Evolutionary conservation across 495 filamentous ascomycete genomes (phyloP).

Genomic region (Cercophora newfieldiana): DNA sequence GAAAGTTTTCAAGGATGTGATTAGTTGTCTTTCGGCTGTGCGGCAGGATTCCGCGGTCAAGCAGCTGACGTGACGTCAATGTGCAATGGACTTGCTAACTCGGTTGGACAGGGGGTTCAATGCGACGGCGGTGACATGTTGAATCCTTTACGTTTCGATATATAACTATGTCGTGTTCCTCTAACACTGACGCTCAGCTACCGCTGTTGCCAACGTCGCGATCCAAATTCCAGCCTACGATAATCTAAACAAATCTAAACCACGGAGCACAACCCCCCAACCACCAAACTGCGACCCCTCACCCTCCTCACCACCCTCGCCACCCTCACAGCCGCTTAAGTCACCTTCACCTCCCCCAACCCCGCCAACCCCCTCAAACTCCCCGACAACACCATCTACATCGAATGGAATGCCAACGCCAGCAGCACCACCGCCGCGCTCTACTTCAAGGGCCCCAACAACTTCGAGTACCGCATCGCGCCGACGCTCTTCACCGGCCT

Average conservation of each 20-base stretch:
- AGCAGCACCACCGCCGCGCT: not conserved
- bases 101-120: too few relatives aligned
- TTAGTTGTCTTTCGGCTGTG: not conserved
- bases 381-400: not conserved
- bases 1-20: too few relatives aligned
- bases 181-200: too few relatives aligned
- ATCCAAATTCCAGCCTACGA: too few relatives aligned
- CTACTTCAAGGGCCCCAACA: not conserved
- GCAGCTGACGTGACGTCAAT: too few relatives aligned
- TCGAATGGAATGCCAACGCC: not conserved
- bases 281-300: not conserved
- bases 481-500: not conserved
- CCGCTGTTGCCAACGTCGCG: not conserved
- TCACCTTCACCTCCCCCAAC: not conserved
- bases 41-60: not conserved
- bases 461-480: not conserved
- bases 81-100: too few relatives aligned
- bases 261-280: not conserved
- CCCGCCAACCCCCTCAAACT: not conserved
- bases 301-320: not conserved
- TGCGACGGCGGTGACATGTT: too few relatives aligned
- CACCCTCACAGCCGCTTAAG: not conserved
- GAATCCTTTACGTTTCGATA: too few relatives aligned
- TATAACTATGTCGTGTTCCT: too few relatives aligned
- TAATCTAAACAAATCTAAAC: not conserved